Conservation (phyloP, 1,284 basidiomycete species). For the Ceratobasidium sp. region DNA sequence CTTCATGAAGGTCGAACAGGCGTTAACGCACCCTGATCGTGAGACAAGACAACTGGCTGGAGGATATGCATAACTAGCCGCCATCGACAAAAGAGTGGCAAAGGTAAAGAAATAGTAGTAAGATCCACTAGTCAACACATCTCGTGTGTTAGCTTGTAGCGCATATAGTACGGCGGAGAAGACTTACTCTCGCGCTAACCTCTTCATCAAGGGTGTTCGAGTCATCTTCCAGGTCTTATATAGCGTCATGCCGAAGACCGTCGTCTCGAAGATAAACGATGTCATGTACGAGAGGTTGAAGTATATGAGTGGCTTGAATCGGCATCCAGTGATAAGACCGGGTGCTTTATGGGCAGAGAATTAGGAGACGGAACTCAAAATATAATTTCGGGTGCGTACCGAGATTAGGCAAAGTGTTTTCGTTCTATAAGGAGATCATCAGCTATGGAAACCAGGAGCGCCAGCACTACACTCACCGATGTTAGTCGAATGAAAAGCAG, state of each 20-base stretch:
- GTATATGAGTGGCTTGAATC: constrained; percentile 7
- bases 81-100: background rate
- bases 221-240: constrained; percentile 5
- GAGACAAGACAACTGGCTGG: background rate
- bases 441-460: background rate
- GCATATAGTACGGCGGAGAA: background rate
- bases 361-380: background rate
- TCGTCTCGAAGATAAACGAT: constrained; percentile 1
- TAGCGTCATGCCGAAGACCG: constrained; percentile 4
- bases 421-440: background rate
- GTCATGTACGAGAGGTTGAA: constrained; percentile 13
- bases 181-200: constrained; percentile 2
- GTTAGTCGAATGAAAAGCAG: constrained; percentile 8
- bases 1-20: too few relatives aligned
- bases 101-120: background rate
- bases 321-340: background rate
- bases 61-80: background rate
- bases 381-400: background rate
- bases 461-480: background rate
- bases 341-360: background rate
- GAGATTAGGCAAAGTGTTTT: background rate
- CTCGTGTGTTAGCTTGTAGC: background rate
- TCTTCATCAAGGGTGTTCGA: constrained; percentile 12
- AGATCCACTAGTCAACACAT: background rate
- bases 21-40: constrained; percentile 11